These are phyloP conservation scores for Arthrobotrys iridis DNA, from an alignment of 2,329 filamentous ascomycete species.

Conservation along the genomic window DNA sequence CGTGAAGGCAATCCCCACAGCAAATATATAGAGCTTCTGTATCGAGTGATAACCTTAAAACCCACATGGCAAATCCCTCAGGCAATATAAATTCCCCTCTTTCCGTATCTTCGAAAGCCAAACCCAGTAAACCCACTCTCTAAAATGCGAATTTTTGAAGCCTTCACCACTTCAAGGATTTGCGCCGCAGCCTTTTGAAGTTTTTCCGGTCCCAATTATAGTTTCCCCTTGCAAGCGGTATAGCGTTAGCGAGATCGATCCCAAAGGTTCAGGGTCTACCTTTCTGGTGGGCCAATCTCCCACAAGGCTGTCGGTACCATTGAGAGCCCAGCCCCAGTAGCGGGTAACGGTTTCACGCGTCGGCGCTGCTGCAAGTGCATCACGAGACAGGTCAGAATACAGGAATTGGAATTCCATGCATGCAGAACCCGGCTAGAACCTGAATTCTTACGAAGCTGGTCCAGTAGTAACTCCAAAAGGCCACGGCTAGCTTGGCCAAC, in stretches of 20 bases:
- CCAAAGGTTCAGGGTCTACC: constrained; percentile 24
- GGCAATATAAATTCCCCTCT: too few species aligned
- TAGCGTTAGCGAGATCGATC: constrained; percentile 24
- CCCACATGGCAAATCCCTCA: too few species aligned
- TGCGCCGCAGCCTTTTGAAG: not conserved
- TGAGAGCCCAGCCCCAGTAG: not conserved
- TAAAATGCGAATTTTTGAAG: not conserved
- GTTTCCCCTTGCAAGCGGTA: constrained; percentile 6
- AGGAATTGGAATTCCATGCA: not conserved
- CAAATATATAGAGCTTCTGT: too few species aligned
- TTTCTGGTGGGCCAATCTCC: constrained; percentile 7
- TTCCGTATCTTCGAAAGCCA: too few species aligned
- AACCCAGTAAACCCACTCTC: not conserved
- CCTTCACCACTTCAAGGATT: not conserved
- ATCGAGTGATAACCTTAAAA: too few species aligned
- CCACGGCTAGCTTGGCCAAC: constrained; percentile 36
- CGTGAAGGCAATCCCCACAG: too few species aligned
- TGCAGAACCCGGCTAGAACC: constrained; percentile 1
- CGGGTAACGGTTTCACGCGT: constrained; percentile 26
- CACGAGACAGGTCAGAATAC: constrained; percentile 39
- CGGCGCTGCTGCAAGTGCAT: constrained; percentile 26
- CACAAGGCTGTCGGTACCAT: constrained; percentile 13
- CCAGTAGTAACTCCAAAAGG: not conserved
- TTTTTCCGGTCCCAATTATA: constrained; percentile 22
- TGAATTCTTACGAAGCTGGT: constrained; percentile 11